Evolutionary conservation across 169 alveolate genomes (phyloP), one percentile per base, ranked within the genome.

Genomic region (Cryptosporidium baileyi): DNA sequence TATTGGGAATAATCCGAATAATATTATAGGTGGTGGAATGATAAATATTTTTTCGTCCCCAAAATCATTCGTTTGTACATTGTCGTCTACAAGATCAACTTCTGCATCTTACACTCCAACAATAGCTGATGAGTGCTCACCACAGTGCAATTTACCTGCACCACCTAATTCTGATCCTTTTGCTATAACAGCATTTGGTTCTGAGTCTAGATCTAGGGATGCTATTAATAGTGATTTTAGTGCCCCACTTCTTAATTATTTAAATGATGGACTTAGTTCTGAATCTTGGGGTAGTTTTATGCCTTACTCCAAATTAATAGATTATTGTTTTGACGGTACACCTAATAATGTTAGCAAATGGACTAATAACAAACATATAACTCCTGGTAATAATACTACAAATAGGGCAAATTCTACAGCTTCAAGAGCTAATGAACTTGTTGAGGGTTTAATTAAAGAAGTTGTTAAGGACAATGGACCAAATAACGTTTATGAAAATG

Each of bases 161-260:
- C 67, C 85, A 9, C 85, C 85, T 6, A 60, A 60, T 15, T 74
- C 85, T 22, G 85, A 74, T 30, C 85, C 85, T 13, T 74, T 74
- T 51, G 19, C 67, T 1, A 54, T 74, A 17, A 36, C 65, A 9
- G 67, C 51, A 34, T 74, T 74, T 32, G 67, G 85, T 38, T 32
- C 67, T 22, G 85, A 74, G 24, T 40, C 63, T 24, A 65, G 38
- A 30, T 65, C 63, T 38, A 32, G 9, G 19, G 67, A 40, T 15
- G 49, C 65, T 6, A 74, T 74, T 4, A 15, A 41, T 32, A 60
- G 67, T 5, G 85, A 74, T 47, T 74, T 74, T 34, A 51, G 59
- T n/a, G 67, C 67, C 47, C 85, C 85, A 22, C 63, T 74, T 17
- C 57, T 74, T 24, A 74, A 74, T 43, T 74, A 74, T 61, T 51